Evolutionary conservation across 176 grass and related monocot species (phyloP).

Genomic region (Musa itinerans): DNA sequence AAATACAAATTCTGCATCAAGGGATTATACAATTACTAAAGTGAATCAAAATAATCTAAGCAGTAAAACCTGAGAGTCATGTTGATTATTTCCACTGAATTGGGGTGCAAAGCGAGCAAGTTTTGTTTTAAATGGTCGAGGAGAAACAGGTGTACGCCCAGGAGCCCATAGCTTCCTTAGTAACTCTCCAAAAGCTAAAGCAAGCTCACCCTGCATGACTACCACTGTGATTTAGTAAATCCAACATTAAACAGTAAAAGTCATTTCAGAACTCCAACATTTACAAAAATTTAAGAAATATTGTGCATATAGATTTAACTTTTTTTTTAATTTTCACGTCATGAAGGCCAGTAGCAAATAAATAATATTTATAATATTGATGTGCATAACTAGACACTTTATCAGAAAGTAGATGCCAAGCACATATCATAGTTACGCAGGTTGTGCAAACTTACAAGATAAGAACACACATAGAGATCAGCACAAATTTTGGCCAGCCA

Average conservation of each 20-base stretch:
- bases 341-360: background rate
- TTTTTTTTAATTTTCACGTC: background rate
- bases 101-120: slow-evolving; percentile 95
- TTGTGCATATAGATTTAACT: background rate
- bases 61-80: slow-evolving; percentile 74
- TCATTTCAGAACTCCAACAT: background rate
- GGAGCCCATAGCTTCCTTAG: slow-evolving; percentile 95
- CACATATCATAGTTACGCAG: background rate
- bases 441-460: background rate
- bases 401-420: background rate
- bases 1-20: background rate
- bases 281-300: background rate
- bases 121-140: slow-evolving; percentile 87
- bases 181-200: slow-evolving; percentile 93
- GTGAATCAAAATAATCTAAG: background rate
- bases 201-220: slow-evolving; percentile 99
- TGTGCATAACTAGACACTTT: background rate
- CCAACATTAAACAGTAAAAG: slow-evolving; percentile 25
- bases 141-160: slow-evolving; percentile 74
- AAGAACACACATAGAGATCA: background rate
- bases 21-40: background rate
- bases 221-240: slow-evolving; percentile 73
- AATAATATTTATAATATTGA: background rate
- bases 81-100: slow-evolving; percentile 97
- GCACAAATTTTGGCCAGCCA: background rate